Evolutionary conservation across 768 basidiomycete genomes (phyloP).

Genomic region (Lenzites betulinus): DNA sequence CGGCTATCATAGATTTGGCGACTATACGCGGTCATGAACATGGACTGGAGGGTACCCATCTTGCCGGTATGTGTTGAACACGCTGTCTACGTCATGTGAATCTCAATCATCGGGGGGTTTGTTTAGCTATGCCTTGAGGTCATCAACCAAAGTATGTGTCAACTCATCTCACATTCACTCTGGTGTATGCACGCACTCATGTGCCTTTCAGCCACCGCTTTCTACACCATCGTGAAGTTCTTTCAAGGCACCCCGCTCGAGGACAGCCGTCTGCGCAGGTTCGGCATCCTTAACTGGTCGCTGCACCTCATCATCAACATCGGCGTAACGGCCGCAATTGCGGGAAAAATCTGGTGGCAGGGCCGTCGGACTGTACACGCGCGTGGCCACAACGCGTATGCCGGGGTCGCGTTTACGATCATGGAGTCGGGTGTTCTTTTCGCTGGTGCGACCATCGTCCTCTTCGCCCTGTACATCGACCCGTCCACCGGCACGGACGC

Average conservation of each 20-base stretch:
- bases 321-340: slow-evolving; percentile 5
- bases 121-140: neutral
- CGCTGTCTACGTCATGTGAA: no score
- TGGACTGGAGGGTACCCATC: neutral
- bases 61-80: neutral
- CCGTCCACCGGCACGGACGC: neutral
- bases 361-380: neutral
- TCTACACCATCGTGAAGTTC: neutral
- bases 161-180: neutral
- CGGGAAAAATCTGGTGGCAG: neutral
- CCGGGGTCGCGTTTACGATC: slow-evolving; percentile 2
- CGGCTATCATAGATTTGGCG: neutral
- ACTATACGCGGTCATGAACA: neutral
- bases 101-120: no score
- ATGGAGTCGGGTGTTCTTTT: slow-evolving; percentile 10
- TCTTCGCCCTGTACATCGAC: slow-evolving; percentile 3
- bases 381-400: slow-evolving; percentile 6
- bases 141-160: neutral
- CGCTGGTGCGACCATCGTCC: slow-evolving; percentile 6
- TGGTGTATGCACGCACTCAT: neutral
- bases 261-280: neutral
- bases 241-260: neutral
- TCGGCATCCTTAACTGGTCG: neutral
- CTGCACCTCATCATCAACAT: slow-evolving; percentile 8
- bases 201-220: neutral